These are phyloP conservation scores for Forsythia viridissima DNA, from an alignment of 257 asterid genomes.

Conservation along the genomic window DNA sequence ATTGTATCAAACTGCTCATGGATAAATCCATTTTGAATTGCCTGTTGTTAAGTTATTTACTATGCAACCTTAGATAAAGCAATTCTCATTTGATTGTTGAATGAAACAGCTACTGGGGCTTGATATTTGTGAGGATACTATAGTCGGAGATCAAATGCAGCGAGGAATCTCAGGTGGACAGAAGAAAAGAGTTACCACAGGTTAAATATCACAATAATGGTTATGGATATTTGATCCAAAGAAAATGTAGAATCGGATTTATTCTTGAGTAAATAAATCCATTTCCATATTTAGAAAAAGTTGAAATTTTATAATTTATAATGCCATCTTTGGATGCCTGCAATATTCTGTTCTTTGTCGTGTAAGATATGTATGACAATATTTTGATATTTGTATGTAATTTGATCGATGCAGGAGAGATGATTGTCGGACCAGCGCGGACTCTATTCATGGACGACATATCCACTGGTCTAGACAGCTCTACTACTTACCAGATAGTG, in stretches of 20 bases:
- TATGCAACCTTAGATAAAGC: not conserved
- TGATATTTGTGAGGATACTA: slow-evolving; percentile 70
- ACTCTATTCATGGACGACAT: slow-evolving; percentile 77
- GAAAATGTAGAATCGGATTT: not conserved
- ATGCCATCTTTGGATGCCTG: not conserved
- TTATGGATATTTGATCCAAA: not conserved
- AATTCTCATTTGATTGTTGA: not conserved
- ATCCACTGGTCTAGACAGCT: slow-evolving; percentile 81
- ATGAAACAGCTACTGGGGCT: slow-evolving; percentile 64
- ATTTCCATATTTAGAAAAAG: not conserved
- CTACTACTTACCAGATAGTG: slow-evolving; percentile 71
- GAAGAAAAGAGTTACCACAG: slow-evolving; percentile 81
- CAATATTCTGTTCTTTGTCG: too few relatives aligned
- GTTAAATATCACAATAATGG: slow-evolving; percentile 22
- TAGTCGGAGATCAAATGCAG: slow-evolving; percentile 73
- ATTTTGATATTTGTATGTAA: not conserved
- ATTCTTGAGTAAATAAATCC: not conserved
- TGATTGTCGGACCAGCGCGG: slow-evolving; percentile 67
- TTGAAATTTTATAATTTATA: not conserved
- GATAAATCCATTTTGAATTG: not conserved
- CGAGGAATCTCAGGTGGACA: slow-evolving; percentile 87
- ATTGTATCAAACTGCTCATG: too few relatives aligned
- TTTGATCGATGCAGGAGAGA: slow-evolving; percentile 47
- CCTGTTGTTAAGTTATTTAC: not conserved
- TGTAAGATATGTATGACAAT: too few relatives aligned